Evolutionary conservation across 176 grass and related monocot genomes (phyloP), one percentile per base, ranked within the genome.

Genomic region (Musa acuminata): DNA sequence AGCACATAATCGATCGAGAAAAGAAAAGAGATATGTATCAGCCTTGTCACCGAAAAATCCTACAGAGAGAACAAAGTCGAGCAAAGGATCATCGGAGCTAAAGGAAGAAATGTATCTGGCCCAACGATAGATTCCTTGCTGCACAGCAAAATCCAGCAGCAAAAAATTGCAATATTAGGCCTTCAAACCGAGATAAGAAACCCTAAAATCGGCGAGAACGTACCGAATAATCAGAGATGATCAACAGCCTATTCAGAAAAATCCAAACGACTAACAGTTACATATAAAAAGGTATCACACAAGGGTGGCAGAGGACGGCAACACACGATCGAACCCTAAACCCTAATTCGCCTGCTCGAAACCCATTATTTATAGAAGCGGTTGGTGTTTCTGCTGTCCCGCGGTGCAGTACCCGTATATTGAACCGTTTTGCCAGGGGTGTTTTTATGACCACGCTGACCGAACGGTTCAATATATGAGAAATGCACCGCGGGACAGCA

Each of bases 31-130:
- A 62, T 48, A 49, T 76, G 57, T 76, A 64, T 23, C 74, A 51
- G 25, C 74, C 74, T 76, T 76, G 74, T 64, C 74, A 76, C 74
- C 74, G 57, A 52, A 76, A 77, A 64, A 77, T 25, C 74, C 60
- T 64, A 65, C 1, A 64, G 20, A 57, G 3, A 0, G 16, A 2
- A 23, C 25, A 26, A 54, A 7, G 13, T 35, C 13, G 65, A 68
- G 7, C 9, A 3, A 53, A 53, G 55, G 57, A 77, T 65, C 57
- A 65, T 77, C 74, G 59, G 74, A 77, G 74, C 59, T 77, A 77
- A 77, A 77, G 74, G 74, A 64, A 52, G 74, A 51, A 77, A 48
- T 52, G 1, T 26, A 51, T 77, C 20, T 77, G 49, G 48, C 74
- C 74, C 52, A 64, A 76, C 43, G 59, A 76, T 64, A 76, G 74